Evolutionary conservation across 2,329 filamentous ascomycete genomes (phyloP).

Genomic region (Aspergillus tanneri): DNA sequence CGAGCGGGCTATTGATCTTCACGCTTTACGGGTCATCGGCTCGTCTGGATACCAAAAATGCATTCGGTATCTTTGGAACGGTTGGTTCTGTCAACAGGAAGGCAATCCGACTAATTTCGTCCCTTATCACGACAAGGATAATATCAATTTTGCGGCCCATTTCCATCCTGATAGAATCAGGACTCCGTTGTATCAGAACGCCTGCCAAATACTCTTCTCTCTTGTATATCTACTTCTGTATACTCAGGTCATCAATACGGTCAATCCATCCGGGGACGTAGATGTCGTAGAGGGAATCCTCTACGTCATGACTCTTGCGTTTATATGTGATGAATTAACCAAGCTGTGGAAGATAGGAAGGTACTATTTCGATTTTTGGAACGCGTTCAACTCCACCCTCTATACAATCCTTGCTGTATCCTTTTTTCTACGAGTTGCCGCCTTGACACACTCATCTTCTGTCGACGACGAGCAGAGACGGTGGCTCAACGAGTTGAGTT

Average conservation of each 20-base stretch:
- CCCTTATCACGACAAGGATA: conserved; percentile 78
- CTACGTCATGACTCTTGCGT: conserved; percentile 89
- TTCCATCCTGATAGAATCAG: conserved; percentile 94
- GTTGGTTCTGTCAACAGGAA: conserved; percentile 96
- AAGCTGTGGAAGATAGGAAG: conserved; percentile 95
- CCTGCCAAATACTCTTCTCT: conserved; percentile 80
- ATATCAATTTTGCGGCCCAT: conserved; percentile 74
- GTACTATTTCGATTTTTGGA: conserved; percentile 94
- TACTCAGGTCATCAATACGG: conserved; percentile 88
- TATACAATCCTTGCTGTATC: conserved; percentile 78
- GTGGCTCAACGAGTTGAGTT: conserved; percentile 75
- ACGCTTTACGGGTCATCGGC: conserved; percentile 83
- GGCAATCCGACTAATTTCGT: conserved; percentile 86
- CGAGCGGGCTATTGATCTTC: conserved; percentile 89
- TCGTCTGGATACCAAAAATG: conserved; percentile 96
- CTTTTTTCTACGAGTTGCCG: conserved; percentile 75
- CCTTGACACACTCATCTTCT: conserved; percentile 62
- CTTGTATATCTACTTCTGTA: conserved; percentile 81
- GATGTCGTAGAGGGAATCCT: conserved; percentile 80
- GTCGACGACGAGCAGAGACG: conserved; percentile 52
- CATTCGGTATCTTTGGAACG: conserved; percentile 86
- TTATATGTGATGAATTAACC: conserved; percentile 79
- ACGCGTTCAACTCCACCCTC: conserved; percentile 83
- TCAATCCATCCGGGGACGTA: conserved; percentile 80
- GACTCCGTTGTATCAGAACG: conserved; percentile 88